A percentile compares a stretch with the other conserved stretches of the same genome.
Evolutionary conservation across 768 basidiomycete species (phyloP).

Genomic region (Hypsizygus marmoreus): DNA sequence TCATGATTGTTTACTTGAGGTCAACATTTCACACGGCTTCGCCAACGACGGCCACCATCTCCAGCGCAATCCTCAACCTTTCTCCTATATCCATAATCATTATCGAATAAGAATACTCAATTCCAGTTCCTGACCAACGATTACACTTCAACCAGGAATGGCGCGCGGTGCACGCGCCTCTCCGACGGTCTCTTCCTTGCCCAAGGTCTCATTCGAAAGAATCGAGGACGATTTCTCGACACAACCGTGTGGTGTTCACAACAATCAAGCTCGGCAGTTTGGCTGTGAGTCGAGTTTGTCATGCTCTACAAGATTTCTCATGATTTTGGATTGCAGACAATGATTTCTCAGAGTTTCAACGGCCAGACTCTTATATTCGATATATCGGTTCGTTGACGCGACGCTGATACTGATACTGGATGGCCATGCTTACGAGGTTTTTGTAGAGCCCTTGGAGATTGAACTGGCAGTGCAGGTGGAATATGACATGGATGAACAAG

Average conservation of each 20-base stretch:
- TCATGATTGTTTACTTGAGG: too few relatives aligned
- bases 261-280: conserved; percentile 63
- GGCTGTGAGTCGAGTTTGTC: conserved; percentile 59
- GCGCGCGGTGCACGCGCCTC: conserved; percentile 17
- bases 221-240: conserved; percentile 65
- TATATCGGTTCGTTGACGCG: conserved; percentile 68
- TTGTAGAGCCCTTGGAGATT: conserved; percentile 83
- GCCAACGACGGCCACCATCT: too few relatives aligned
- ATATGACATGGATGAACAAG: conserved; percentile 99
- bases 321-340: conserved; percentile 32
- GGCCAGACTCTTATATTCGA: conserved; percentile 87
- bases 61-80: too few relatives aligned
- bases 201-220: conserved; percentile 68
- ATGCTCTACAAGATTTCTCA: background rate
- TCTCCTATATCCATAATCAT: too few relatives aligned
- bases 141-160: too few relatives aligned
- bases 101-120: background rate
- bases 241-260: conserved; percentile 63
- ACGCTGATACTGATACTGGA: conserved; percentile 6
- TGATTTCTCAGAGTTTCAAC: conserved; percentile 70
- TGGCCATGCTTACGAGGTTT: conserved; percentile 3
- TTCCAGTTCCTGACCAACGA: background rate
- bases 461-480: conserved; percentile 94
- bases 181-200: conserved; percentile 38
- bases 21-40: too few relatives aligned